Percentiles rank a stretch among this genome's conserved stretches.
phyloP scores from a whole-genome alignment of 2,329 filamentous ascomycete genomes.

The Colletotrichum melonis region DNA sequence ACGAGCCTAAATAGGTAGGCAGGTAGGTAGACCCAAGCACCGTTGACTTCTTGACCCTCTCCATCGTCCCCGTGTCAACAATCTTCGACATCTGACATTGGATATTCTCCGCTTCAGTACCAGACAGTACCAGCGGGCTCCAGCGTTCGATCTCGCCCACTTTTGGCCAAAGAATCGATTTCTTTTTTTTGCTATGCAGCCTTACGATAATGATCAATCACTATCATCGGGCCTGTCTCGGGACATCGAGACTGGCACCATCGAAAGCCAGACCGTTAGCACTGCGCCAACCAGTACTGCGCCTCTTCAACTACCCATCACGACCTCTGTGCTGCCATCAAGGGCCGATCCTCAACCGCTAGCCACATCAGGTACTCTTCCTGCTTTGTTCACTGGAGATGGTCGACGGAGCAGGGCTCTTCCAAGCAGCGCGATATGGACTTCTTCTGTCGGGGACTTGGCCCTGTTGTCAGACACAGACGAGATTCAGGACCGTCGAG shows the following conservation, averaged over 20 bases:
- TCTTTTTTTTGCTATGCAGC: slow-evolving; percentile 42
- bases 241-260: slow-evolving; percentile 34
- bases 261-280: slow-evolving; percentile 22
- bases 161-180: slow-evolving; percentile 19
- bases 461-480: slow-evolving; percentile 60
- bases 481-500: slow-evolving; percentile 58
- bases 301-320: slow-evolving; percentile 10
- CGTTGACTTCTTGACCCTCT: not conserved
- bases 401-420: slow-evolving; percentile 38
- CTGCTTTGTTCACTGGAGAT: slow-evolving; percentile 33
- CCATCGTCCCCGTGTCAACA: not conserved
- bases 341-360: not conserved
- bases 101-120: not conserved
- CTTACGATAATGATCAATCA: slow-evolving; percentile 42
- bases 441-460: slow-evolving; percentile 63
- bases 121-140: not conserved
- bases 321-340: not conserved
- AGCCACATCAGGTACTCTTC: slow-evolving; percentile 35
- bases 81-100: not conserved
- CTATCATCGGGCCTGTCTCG: slow-evolving; percentile 39
- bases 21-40: not conserved
- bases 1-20: not conserved
- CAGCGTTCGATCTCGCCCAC: not conserved
- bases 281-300: slow-evolving; percentile 30
- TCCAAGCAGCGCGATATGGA: slow-evolving; percentile 67